These are phyloP conservation scores for Xylaria sp. DNA, from an alignment of 2,329 filamentous ascomycete species.

Conservation along the genomic window DNA sequence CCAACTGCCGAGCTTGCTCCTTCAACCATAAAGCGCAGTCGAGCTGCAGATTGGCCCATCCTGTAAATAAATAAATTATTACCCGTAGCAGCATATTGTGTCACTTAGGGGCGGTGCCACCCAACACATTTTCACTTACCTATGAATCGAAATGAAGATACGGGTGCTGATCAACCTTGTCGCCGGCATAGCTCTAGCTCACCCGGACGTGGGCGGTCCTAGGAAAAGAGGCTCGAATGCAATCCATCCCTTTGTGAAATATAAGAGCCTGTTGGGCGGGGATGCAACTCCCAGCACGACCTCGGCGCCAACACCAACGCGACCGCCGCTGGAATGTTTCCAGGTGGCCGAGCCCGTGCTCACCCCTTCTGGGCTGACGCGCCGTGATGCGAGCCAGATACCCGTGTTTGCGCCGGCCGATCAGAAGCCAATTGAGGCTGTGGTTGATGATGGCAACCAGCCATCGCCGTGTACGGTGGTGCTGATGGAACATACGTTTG, in stretches of 20 bases:
- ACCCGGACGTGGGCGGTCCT: slow-evolving; percentile 30
- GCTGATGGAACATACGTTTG: slow-evolving; percentile 79
- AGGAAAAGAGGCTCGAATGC: slow-evolving; percentile 15
- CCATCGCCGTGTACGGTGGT: slow-evolving; percentile 59
- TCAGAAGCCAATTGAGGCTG: slow-evolving; percentile 29
- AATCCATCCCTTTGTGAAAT: slow-evolving; percentile 43
- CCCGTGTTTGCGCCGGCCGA: slow-evolving; percentile 38
- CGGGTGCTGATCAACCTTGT: slow-evolving; percentile 37
- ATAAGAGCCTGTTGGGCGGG: slow-evolving; percentile 31
- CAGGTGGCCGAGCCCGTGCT: slow-evolving; percentile 75
- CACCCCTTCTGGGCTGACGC: slow-evolving; percentile 56
- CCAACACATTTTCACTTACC: neutral
- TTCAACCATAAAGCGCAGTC: neutral
- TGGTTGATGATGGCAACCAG: slow-evolving; percentile 40
- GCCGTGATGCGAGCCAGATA: slow-evolving; percentile 50
- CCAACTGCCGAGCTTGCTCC: neutral
- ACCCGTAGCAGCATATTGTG: neutral
- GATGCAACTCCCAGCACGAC: slow-evolving; percentile 20
- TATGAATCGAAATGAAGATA: slow-evolving; percentile 23
- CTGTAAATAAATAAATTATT: neutral
- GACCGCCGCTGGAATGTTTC: slow-evolving; percentile 66
- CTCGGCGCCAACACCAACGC: slow-evolving; percentile 24
- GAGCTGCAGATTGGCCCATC: neutral
- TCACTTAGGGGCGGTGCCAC: neutral
- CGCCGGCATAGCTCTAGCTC: slow-evolving; percentile 35